Evolutionary conservation across 2,329 filamentous ascomycete species (phyloP), one percentile per base, ranked within the genome.

Genomic region (Phoma sp.): DNA sequence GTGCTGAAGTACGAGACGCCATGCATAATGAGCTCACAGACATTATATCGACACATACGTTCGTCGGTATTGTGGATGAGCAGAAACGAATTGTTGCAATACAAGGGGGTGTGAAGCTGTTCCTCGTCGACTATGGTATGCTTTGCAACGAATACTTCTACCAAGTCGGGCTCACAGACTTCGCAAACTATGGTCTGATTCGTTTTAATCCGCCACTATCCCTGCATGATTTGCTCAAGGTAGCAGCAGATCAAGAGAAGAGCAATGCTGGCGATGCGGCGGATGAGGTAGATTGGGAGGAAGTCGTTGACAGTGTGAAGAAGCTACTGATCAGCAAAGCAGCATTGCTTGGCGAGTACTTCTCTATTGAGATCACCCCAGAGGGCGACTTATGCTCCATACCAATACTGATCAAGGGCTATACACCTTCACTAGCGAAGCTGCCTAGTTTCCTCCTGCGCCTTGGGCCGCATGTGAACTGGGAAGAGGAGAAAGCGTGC

Each of bases 301-400:
- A 85, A 29, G 84, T 92, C 0, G 86, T 91, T 1, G 79, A 86
- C 4, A 80, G 82, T 3, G 87, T 96, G 3, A 78, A 83, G 0
- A 74, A 81, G 2, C 87, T 92, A 61, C 80, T 98, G 2, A 82
- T 96, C 26, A 84, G 88, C 60, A 85, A 89, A 10, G 83, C 90
- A 29, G 89, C 93, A 66, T 96, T 99, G 91, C 83, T 99, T 1
- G 80, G 84, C 2, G 95, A 99, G 74, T 99, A 99, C 75, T 98
- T 99, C 74, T 89, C 88, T 1, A 78, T 99, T 37, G 87, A 93
- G 48, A 87, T 99, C 29, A 90, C 90, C 0, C 85, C 87, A 1
- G 81, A 89, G 0, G 93, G 93, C 11, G 85, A 93, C 47, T 80
- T 99, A 2, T 75, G 88, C 39, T 87, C 87, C 25, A 88, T 99